phyloP scores from a whole-genome alignment of 2,329 filamentous ascomycete species.

The Aspergillus chevalieri region DNA sequence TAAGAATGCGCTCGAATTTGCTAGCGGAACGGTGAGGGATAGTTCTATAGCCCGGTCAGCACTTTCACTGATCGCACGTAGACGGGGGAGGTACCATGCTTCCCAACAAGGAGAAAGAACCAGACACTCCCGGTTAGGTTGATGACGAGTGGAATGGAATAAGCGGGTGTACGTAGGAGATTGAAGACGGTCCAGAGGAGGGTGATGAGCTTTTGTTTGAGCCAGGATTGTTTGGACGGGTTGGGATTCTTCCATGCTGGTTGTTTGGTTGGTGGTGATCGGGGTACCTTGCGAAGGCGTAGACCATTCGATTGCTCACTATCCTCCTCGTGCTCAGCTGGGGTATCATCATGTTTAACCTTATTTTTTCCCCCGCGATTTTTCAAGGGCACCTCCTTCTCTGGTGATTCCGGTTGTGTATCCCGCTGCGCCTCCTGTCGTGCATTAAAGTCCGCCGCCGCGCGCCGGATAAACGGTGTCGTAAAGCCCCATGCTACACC shows the following conservation, averaged over 20 bases:
- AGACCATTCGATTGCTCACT: too few relatives aligned
- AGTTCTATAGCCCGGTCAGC: constrained; percentile 54
- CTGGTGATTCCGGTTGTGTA: constrained; percentile 4
- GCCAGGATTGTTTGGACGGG: constrained; percentile 41
- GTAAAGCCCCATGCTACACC: constrained; percentile 90
- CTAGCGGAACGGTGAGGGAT: constrained; percentile 88
- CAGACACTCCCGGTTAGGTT: constrained; percentile 92
- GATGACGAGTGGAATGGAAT: constrained; percentile 75
- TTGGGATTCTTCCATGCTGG: constrained; percentile 25
- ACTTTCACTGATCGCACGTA: neutral
- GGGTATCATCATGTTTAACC: constrained; percentile 10
- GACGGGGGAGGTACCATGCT: constrained; percentile 59
- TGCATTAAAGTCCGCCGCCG: constrained; percentile 68
- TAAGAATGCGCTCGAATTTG: constrained; percentile 89
- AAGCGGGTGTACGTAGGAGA: constrained; percentile 71
- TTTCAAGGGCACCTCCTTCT: neutral
- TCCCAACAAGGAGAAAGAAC: constrained; percentile 92
- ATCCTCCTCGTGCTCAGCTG: constrained; percentile 12
- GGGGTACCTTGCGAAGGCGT: neutral
- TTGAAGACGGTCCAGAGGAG: constrained; percentile 71
- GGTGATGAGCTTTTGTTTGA: constrained; percentile 57
- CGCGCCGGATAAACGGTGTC: constrained; percentile 83
- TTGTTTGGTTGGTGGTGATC: neutral
- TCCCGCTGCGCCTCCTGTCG: constrained; percentile 33
- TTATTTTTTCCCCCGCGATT: constrained; percentile 8